phyloP scores from a whole-genome alignment of 345 rosid species.

The Populus davidiana region DNA sequence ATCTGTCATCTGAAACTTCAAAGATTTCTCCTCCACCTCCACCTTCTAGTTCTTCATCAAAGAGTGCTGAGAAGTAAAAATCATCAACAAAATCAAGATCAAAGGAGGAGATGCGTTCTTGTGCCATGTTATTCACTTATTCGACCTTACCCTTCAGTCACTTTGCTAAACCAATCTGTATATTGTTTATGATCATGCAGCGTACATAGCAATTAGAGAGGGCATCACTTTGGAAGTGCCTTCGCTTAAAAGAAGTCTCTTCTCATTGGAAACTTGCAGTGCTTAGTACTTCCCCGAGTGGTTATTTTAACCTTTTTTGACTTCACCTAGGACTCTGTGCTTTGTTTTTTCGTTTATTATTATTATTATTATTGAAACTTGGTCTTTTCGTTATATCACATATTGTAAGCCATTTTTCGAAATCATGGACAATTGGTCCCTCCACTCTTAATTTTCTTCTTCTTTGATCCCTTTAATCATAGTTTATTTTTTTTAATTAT shows the following conservation, averaged over 20 bases:
- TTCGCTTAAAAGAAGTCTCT: not conserved
- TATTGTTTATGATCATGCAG: not conserved
- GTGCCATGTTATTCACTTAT: not conserved
- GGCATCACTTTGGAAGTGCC: not conserved
- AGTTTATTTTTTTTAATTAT: no score
- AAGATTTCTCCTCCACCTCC: not conserved
- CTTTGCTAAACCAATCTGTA: not conserved
- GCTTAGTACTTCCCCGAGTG: not conserved
- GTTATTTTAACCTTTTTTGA: not conserved
- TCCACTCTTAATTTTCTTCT: not conserved
- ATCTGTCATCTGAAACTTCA: constrained; percentile 47
- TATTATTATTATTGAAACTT: no score
- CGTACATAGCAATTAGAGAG: not conserved
- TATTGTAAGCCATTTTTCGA: no score
- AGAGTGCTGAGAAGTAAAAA: constrained; percentile 35
- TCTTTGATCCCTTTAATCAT: not conserved
- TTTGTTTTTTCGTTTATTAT: not conserved
- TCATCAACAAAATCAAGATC: constrained; percentile 32
- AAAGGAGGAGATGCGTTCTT: not conserved
- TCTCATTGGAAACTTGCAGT: not conserved
- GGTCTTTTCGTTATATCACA: no score
- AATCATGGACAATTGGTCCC: not conserved
- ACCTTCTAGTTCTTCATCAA: constrained; percentile 25
- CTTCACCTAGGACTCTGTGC: not conserved
- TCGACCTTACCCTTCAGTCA: not conserved